Evolutionary conservation across 306 rosid species (phyloP).

Genomic region (Cyclanthera cordifolia): DNA sequence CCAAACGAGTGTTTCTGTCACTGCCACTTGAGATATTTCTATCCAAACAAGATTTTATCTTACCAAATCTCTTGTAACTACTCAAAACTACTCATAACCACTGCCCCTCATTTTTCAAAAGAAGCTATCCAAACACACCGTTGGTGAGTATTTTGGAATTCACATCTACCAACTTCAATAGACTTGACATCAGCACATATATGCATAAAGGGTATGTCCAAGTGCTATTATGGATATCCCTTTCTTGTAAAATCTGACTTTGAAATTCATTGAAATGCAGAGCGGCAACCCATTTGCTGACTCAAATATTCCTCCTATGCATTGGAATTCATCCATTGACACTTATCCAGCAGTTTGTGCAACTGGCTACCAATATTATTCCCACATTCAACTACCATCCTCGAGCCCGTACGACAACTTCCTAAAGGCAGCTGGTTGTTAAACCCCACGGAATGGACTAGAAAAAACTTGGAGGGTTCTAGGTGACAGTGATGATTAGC

Average conservation of each 20-base stretch:
- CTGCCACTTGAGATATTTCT: too few species aligned
- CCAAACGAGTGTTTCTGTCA: too few species aligned
- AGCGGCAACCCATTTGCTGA: slow-evolving; percentile 53
- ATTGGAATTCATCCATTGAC: slow-evolving; percentile 23
- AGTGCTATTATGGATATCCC: background rate
- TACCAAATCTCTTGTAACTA: too few species aligned
- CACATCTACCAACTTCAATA: background rate
- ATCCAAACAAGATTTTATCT: too few species aligned
- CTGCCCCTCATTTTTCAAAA: too few species aligned
- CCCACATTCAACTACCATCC: slow-evolving; percentile 55
- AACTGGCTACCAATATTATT: slow-evolving; percentile 43
- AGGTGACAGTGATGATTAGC: background rate
- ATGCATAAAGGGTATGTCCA: background rate
- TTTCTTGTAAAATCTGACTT: slow-evolving; percentile 1
- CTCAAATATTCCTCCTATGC: slow-evolving; percentile 18
- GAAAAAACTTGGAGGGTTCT: background rate
- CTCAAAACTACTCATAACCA: too few species aligned
- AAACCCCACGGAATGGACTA: background rate
- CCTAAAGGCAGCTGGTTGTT: slow-evolving; percentile 75
- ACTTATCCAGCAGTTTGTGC: slow-evolving; percentile 40
- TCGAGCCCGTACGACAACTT: slow-evolving; percentile 71
- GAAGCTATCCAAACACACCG: too few species aligned
- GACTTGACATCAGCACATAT: background rate
- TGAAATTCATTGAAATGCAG: slow-evolving; percentile 30
- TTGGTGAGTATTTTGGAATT: background rate